A percentile compares a stretch with the other conserved stretches of the same genome.
Conservation (phyloP, 2,329 filamentous ascomycete species). For the Neoscytalidium dimidiatum region DNA sequence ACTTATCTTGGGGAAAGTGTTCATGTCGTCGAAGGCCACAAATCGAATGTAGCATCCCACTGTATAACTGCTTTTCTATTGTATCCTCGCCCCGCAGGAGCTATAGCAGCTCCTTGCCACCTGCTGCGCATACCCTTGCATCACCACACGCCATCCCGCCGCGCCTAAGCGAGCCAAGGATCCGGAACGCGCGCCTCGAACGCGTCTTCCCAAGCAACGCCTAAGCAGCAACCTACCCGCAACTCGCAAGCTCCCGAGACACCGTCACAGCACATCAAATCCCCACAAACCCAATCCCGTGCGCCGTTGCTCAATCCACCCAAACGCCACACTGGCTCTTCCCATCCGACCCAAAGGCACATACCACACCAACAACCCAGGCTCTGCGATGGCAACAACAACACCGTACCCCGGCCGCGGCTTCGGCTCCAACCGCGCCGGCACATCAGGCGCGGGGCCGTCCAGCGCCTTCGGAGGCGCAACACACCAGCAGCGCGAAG, state of each 20-base stretch:
- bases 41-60: too few relatives aligned
- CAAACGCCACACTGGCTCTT: neutral
- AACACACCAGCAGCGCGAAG: conserved; percentile 42
- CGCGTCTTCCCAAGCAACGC: conserved; percentile 16
- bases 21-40: too few relatives aligned
- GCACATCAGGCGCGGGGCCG: conserved; percentile 25
- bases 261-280: neutral
- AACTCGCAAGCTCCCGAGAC: neutral
- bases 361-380: conserved; percentile 20
- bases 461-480: conserved; percentile 38
- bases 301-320: neutral
- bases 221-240: neutral
- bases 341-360: conserved; percentile 13
- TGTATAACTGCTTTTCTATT: too few relatives aligned
- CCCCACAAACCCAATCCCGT: too few relatives aligned
- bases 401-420: conserved; percentile 32
- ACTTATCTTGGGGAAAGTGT: too few relatives aligned
- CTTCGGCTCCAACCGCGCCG: conserved; percentile 48
- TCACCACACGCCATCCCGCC: conserved; percentile 4
- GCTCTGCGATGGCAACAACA: conserved; percentile 6
- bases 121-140: conserved; percentile 9
- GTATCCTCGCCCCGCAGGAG: conserved; percentile 7
- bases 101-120: conserved; percentile 18
- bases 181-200: conserved; percentile 6
- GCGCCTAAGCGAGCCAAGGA: conserved; percentile 11